Evolutionary conservation across 176 grass and related monocot genomes (phyloP).

Genomic region (Carex myosuroides): DNA sequence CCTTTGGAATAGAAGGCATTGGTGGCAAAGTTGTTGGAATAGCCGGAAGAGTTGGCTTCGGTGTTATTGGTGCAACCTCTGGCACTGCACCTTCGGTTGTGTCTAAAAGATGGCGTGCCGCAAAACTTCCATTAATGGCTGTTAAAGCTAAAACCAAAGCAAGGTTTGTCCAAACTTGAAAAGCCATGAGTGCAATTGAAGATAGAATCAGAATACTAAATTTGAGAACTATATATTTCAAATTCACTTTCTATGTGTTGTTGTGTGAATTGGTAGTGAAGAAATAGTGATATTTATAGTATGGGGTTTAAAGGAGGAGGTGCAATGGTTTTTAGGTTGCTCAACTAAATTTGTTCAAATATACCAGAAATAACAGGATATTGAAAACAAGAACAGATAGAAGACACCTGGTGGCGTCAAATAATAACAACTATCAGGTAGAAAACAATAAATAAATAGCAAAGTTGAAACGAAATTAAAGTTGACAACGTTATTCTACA

Average conservation of each 20-base stretch:
- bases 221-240: neutral
- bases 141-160: neutral
- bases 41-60: conserved; percentile 24
- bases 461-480: neutral
- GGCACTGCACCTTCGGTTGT: neutral
- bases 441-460: neutral
- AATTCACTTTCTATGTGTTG: neutral
- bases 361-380: neutral
- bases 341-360: neutral
- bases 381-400: neutral
- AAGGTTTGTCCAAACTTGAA: neutral
- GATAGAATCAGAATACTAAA: neutral
- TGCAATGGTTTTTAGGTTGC: neutral
- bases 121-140: conserved; percentile 9
- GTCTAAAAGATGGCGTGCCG: neutral
- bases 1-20: conserved; percentile 35
- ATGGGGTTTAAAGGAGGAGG: neutral
- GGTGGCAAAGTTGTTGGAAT: conserved; percentile 34
- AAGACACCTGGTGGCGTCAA: neutral
- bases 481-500: neutral
- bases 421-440: neutral
- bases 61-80: neutral
- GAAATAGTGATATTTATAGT: neutral
- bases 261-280: neutral
- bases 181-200: neutral